Conservation (phyloP, 2,329 filamentous ascomycete species). For the Periconia sp. region DNA sequence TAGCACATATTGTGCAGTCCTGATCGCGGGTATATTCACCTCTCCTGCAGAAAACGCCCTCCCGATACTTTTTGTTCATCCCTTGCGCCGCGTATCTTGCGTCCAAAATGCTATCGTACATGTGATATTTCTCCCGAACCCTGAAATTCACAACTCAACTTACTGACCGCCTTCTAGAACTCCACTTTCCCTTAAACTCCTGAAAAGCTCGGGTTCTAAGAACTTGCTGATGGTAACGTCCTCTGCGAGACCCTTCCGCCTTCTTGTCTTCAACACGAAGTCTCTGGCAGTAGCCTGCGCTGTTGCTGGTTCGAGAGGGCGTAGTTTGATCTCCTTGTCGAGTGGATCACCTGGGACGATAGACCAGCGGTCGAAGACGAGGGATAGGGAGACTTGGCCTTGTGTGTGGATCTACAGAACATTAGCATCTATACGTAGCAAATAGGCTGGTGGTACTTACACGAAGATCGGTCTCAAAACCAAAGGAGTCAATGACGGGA, state of each 20-base stretch:
- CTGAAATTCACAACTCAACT: no score
- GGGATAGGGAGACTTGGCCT: slow-evolving; percentile 84
- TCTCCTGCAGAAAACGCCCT: no score
- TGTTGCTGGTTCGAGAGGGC: slow-evolving; percentile 84
- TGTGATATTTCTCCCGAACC: no score
- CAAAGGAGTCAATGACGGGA: slow-evolving; percentile 96
- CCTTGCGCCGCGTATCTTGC: no score
- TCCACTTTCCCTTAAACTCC: slow-evolving; percentile 85
- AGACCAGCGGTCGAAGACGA: slow-evolving; percentile 95
- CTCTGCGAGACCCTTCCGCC: slow-evolving; percentile 92
- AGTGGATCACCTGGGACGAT: slow-evolving; percentile 95
- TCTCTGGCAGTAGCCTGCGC: slow-evolving; percentile 91
- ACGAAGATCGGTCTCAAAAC: slow-evolving; percentile 94
- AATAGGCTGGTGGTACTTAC: slow-evolving; percentile 36
- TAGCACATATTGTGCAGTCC: no score
- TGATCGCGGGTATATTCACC: no score
- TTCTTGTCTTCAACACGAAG: slow-evolving; percentile 94
- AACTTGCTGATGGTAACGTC: slow-evolving; percentile 97
- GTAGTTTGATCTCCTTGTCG: slow-evolving; percentile 81
- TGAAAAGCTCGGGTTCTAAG: slow-evolving; percentile 91
- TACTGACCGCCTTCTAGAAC: slow-evolving; percentile 67
- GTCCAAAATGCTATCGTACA: no score
- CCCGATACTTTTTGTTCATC: no score
- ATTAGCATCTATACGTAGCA: no score
- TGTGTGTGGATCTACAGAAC: slow-evolving; percentile 81